These are phyloP conservation scores for Pyrus bretschneideri DNA, from an alignment of 306 rosid species.

Conservation along the genomic window DNA sequence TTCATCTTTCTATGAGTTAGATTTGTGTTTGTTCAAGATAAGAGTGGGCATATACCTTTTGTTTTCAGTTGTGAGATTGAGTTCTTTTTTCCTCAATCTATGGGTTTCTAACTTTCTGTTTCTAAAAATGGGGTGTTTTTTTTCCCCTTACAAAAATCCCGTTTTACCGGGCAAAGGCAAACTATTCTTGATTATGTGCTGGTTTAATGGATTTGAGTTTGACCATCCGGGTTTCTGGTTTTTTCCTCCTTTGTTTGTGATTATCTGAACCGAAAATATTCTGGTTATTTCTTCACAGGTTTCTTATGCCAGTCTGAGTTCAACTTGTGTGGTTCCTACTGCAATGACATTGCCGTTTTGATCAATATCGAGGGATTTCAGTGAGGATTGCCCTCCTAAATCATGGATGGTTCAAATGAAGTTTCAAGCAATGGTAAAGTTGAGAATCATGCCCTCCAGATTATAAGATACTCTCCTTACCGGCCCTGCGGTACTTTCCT, in stretches of 20 bases:
- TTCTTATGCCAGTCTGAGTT: conserved; percentile 30
- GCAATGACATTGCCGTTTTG: conserved; percentile 11
- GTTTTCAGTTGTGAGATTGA: conserved; percentile 10
- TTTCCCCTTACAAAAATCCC: background rate
- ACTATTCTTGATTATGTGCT: background rate
- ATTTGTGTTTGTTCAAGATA: background rate
- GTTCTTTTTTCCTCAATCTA: conserved; percentile 3
- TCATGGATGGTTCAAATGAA: conserved; percentile 48
- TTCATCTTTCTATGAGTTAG: background rate
- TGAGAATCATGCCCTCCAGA: conserved; percentile 41
- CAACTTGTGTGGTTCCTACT: conserved; percentile 9
- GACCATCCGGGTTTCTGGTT: conserved; percentile 9
- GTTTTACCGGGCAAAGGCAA: conserved; percentile 8
- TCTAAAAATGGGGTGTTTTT: conserved; percentile 1
- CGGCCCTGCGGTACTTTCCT: conserved; percentile 37
- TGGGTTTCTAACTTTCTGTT: conserved; percentile 13
- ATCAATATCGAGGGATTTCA: conserved; percentile 22
- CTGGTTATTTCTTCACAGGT: conserved; percentile 30
- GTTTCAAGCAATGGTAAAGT: conserved; percentile 35
- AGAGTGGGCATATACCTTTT: background rate
- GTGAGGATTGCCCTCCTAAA: conserved; percentile 30
- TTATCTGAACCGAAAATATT: conserved; percentile 10
- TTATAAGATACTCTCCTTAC: conserved; percentile 52
- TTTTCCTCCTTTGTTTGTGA: background rate
- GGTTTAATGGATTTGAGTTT: conserved; percentile 12